Base-by-base conservation (phyloP, 768 basidiomycete genomes). In the Tremella mesenterica region DNA sequence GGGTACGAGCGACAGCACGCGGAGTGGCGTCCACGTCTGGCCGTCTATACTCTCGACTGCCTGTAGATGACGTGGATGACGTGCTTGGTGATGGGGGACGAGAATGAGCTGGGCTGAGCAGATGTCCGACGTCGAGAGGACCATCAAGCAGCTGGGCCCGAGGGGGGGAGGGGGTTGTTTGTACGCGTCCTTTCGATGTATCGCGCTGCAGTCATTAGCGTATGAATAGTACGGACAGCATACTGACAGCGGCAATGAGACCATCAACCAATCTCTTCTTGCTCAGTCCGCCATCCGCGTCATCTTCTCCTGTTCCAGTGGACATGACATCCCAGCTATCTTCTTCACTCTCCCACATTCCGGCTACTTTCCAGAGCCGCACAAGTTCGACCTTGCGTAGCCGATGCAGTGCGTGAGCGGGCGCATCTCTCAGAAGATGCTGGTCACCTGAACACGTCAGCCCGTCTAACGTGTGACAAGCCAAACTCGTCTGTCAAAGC, bases 251-350 rank as follows among this genome's bases (percentile, higher is more conserved):
- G 7, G 58, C 56, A 13, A 73, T 53, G 16, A 73, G 56, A 1
- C 71, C 71, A 29, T 71, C 66, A 16, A 73, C 61, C 39, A 73
- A 46, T n/a, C 65, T 64, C 45, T 66, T 67, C 54, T 73, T 73
- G 5, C 63, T 57, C 54, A 67, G 18, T 2, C 58, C 63, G 27
- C 46, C 57, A 20, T 64, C 64, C 9, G 59, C 60, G 4, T 57
- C 56, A 4, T 67, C 68, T 4, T 60, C 65, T 2, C 54, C 63
- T 1, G 44, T 53, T 4, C 45, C 48, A 12, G 48, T 41, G 0
- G 47, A 55, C 3, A 36, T 46, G 25, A 46, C 21, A 18, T 33
- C 50, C n/a, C 27, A 51, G 18, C 59, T 57, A 29, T 60, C 58
- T 16, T 61, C 61, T 10, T 60, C 59, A 16, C 29, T 54, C 5